Percentiles rank a stretch among this genome's conserved stretches.
phyloP scores from a whole-genome alignment of 495 filamentous ascomycete genomes.

The Penicillium goetzii region DNA sequence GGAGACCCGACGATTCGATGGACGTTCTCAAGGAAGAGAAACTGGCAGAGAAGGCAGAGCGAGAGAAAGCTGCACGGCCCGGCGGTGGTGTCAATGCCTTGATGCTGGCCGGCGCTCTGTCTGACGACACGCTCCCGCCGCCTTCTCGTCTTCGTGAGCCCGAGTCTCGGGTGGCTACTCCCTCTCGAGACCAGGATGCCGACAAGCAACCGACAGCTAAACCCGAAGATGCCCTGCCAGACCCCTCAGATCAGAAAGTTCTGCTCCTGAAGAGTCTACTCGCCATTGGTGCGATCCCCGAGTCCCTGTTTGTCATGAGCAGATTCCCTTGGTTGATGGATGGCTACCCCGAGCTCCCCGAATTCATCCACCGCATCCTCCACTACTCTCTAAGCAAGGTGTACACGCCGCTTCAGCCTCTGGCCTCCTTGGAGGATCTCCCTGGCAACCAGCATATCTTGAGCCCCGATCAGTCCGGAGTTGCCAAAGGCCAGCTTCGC shows the following conservation, averaged over 20 bases:
- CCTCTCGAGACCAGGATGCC: conserved; percentile 55
- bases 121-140: conserved; percentile 76
- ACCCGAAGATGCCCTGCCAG: conserved; percentile 64
- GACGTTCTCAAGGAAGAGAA: conserved; percentile 64
- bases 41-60: conserved; percentile 77
- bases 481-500: conserved; percentile 67
- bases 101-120: conserved; percentile 81
- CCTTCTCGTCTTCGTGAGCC: conserved; percentile 48
- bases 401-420: conserved; percentile 57
- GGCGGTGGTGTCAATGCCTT: conserved; percentile 80
- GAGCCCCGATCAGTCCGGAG: conserved; percentile 63
- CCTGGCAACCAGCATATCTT: conserved; percentile 53
- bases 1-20: conserved; percentile 85
- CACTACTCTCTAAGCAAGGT: conserved; percentile 76
- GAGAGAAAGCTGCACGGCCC: conserved; percentile 65
- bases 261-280: conserved; percentile 82
- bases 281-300: conserved; percentile 88
- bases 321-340: conserved; percentile 90
- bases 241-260: conserved; percentile 89
- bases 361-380: conserved; percentile 81
- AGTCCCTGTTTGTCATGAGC: conserved; percentile 89
- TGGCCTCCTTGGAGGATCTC: conserved; percentile 42
- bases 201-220: conserved; percentile 52
- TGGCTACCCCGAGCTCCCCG: conserved; percentile 73
- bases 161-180: conserved; percentile 47